phyloP scores from a whole-genome alignment of 2,329 filamentous ascomycete genomes.

The Xylariaceae sp. region DNA sequence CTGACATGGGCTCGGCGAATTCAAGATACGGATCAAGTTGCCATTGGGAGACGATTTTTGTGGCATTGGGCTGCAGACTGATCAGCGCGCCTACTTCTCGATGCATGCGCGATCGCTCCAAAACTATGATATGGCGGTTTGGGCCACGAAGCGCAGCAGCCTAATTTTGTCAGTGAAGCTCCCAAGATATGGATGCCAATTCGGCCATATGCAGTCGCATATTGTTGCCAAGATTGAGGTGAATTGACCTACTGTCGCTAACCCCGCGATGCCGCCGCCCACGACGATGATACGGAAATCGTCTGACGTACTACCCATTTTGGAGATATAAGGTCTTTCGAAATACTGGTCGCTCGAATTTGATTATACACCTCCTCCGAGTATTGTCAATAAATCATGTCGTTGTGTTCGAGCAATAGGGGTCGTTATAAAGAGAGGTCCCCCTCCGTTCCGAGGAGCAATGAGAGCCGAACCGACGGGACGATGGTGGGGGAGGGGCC shows the following conservation, averaged over 20 bases:
- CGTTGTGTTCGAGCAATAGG: no score
- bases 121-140: slow-evolving; percentile 17
- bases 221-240: no score
- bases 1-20: slow-evolving; percentile 28
- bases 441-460: neutral
- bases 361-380: no score
- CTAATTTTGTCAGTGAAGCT: slow-evolving; percentile 4
- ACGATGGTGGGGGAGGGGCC: neutral
- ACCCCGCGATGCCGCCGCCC: slow-evolving; percentile 25
- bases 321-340: no score
- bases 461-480: neutral
- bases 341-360: no score
- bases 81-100: slow-evolving; percentile 37
- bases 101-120: slow-evolving; percentile 22
- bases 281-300: slow-evolving; percentile 10
- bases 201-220: no score
- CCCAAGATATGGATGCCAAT: no score
- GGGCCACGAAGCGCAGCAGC: slow-evolving; percentile 33
- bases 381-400: no score
- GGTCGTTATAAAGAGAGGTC: no score
- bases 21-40: slow-evolving; percentile 23
- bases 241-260: slow-evolving; percentile 17
- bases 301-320: neutral
- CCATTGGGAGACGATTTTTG: slow-evolving; percentile 30
- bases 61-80: slow-evolving; percentile 38